phyloP scores from a whole-genome alignment of 371 early-diverging fungal genomes.

The Lichtheimia ornata region DNA sequence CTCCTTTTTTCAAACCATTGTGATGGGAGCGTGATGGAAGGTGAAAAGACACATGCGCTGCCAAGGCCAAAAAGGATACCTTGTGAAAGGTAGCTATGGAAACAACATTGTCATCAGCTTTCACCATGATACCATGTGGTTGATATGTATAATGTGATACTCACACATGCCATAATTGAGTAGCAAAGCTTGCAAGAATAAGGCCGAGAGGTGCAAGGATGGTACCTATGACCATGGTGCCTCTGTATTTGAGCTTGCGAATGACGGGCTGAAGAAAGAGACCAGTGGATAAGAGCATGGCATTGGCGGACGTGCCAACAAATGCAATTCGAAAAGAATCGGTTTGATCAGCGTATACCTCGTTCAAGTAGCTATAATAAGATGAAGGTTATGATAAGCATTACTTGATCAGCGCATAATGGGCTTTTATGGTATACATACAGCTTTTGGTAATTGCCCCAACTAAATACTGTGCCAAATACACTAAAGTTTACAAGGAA shows the following conservation, averaged over 20 bases:
- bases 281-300: constrained; percentile 49
- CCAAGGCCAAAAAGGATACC: constrained; percentile 63
- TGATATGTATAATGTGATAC: too few relatives aligned
- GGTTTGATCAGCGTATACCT: constrained; percentile 34
- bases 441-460: constrained; percentile 60
- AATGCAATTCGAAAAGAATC: constrained; percentile 47
- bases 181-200: constrained; percentile 60
- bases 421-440: constrained; percentile 18
- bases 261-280: constrained; percentile 66
- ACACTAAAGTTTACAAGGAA: constrained; percentile 62
- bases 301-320: constrained; percentile 55
- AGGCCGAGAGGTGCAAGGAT: constrained; percentile 52
- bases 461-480: constrained; percentile 55
- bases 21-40: constrained; percentile 64
- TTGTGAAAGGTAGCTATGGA: constrained; percentile 54
- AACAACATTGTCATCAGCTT: too few relatives aligned
- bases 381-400: background rate
- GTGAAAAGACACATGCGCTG: constrained; percentile 57
- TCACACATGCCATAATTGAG: constrained; percentile 52
- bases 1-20: too few relatives aligned
- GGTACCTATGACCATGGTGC: constrained; percentile 63
- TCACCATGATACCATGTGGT: too few relatives aligned
- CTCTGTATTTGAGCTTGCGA: constrained; percentile 54
- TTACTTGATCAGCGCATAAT: background rate
- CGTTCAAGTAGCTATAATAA: constrained; percentile 29